Conservation (phyloP, 257 asterid species). For the Lycium barbarum region DNA sequence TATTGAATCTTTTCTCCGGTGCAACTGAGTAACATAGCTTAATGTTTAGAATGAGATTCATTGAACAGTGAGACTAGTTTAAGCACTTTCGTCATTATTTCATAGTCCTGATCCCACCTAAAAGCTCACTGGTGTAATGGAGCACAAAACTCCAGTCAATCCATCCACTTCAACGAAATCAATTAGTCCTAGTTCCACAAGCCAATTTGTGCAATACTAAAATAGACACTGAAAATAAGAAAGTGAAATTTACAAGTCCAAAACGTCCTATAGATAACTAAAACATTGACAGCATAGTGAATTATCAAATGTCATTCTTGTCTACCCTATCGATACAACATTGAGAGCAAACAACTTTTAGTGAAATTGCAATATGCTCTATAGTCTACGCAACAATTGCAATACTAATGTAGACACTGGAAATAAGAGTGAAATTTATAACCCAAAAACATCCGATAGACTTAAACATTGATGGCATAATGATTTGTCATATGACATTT, state of each 20-base stretch:
- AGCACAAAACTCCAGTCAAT: not conserved
- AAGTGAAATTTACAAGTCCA: not conserved
- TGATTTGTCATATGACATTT: not conserved
- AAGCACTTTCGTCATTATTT: not conserved
- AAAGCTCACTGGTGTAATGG: not conserved
- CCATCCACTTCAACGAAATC: not conserved
- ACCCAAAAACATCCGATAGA: not conserved
- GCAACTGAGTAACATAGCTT: not conserved
- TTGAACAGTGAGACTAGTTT: constrained; percentile 4
- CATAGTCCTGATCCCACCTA: not conserved
- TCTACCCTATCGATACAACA: not conserved
- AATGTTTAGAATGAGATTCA: not conserved
- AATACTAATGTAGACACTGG: not conserved
- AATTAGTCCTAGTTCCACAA: not conserved
- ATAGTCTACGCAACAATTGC: not conserved
- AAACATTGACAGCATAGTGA: not conserved
- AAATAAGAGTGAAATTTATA: not conserved
- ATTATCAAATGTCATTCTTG: not conserved
- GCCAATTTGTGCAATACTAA: not conserved
- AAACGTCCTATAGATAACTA: not conserved
- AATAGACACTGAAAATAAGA: not conserved
- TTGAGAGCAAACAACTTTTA: too few species aligned
- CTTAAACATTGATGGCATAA: not conserved
- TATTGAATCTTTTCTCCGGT: not conserved
- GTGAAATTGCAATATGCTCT: too few species aligned